Evolutionary conservation across 352 stramenopile species (phyloP), one percentile per base, ranked within the genome.

Genomic region (Globisporangium cystogenes): DNA sequence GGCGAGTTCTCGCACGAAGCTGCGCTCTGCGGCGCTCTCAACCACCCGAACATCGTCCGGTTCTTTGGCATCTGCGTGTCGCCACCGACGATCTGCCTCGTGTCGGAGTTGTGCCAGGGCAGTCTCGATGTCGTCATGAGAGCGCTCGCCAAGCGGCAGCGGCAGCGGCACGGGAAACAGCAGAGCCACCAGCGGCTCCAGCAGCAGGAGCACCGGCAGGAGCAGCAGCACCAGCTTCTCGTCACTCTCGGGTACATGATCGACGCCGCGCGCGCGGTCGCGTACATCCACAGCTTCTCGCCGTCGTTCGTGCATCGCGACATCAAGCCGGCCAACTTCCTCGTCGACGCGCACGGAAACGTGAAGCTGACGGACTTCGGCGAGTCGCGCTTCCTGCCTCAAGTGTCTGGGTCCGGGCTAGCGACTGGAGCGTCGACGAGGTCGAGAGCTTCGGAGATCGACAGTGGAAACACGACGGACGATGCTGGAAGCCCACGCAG

Each of bases 291-390:
- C 59, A 86, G 72, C 46, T 87, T 87, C 55, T 81, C 75, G 6
- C 80, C 80, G 12, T 54, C 80, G 20, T 89, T 87, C 43, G 56
- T 91, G 12, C 77, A 91, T 40, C 69, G 77, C 11, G 80, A 89
- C 50, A 91, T 91, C 49, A 85, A 87, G 24, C 75, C 77, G 6
- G 65, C 70, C 0, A 96, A 94, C 54, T 94, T 96, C 51, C 75
- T 94, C n/a, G 68, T 96, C 6, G 67, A 82, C 23, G 50, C 59
- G 1, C 64, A 72, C 26, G 62, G 67, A 39, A 70, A 57, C 3
- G 73, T 88, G 15, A 95, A 95, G 54, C 68, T 93, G 4, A 78
- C 70, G 20, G 81, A 93, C 62, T 93, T 95, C 60, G 85, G 85
- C 5, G 76, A 88, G 18, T 83, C 72, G 4, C 62, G 72, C 12